These are phyloP conservation scores for Podospora tetraspora DNA, from an alignment of 495 filamentous ascomycete species.

Conservation along the genomic window DNA sequence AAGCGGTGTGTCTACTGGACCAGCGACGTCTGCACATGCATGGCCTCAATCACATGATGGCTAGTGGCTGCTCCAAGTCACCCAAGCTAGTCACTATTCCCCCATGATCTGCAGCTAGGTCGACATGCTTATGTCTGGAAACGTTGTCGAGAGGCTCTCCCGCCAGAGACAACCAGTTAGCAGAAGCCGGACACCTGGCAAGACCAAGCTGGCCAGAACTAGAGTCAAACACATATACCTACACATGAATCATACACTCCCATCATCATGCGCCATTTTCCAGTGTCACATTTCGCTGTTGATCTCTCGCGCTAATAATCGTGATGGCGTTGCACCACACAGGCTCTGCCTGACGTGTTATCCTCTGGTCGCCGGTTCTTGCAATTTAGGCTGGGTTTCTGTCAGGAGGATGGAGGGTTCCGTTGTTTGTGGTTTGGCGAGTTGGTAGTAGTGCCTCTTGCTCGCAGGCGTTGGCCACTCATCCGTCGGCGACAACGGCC, in stretches of 20 bases:
- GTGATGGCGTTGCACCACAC: slow-evolving; percentile 2
- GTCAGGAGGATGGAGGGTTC: not conserved
- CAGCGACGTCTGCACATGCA: not conserved
- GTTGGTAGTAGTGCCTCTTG: slow-evolving; percentile 1
- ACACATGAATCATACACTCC: not conserved
- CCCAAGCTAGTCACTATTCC: not conserved
- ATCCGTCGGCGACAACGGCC: not conserved
- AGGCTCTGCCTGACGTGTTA: slow-evolving; percentile 5
- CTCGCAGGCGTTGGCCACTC: slow-evolving; percentile 1
- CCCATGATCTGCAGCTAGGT: not conserved
- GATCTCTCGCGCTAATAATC: not conserved
- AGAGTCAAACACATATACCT: not conserved
- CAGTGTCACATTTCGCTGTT: not conserved
- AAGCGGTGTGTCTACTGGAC: not conserved
- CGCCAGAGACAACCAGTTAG: not conserved
- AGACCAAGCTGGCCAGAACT: not conserved
- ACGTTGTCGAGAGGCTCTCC: not conserved
- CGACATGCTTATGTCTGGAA: not conserved
- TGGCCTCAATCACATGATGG: slow-evolving; percentile 8
- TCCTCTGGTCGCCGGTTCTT: not conserved
- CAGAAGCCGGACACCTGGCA: not conserved
- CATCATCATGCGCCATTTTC: not conserved
- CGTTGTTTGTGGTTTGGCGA: slow-evolving; percentile 9
- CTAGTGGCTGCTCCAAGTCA: slow-evolving; percentile 5
- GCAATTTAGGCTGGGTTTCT: slow-evolving; percentile 17